These are phyloP conservation scores for Ogataea chonburiensis DNA, from an alignment of 805 yeast genomes.

Conservation along the genomic window DNA sequence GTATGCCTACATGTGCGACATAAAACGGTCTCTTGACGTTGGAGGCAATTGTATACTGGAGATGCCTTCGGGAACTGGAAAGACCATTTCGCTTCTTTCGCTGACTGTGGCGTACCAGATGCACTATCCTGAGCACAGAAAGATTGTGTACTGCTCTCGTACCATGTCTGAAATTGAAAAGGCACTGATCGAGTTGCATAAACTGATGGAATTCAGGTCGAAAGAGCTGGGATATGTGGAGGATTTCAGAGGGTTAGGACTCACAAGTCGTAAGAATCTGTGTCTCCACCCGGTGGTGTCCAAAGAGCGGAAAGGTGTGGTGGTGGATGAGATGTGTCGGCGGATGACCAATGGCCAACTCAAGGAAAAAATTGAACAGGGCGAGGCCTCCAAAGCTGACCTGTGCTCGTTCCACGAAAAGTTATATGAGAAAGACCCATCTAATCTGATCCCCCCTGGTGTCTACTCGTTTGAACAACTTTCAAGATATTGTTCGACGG, in stretches of 20 bases:
- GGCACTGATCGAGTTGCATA: conserved; percentile 87
- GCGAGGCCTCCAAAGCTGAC: conserved; percentile 53
- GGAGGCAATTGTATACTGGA: conserved; percentile 96
- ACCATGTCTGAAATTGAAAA: conserved; percentile 99
- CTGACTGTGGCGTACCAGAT: conserved; percentile 93
- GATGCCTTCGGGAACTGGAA: conserved; percentile 99
- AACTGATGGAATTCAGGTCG: conserved; percentile 82
- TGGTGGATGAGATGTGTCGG: conserved; percentile 96
- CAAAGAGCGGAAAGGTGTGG: conserved; percentile 83
- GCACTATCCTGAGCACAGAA: conserved; percentile 89
- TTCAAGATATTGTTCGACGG: conserved; percentile 69
- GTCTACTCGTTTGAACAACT: conserved; percentile 91
- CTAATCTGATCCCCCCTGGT: conserved; percentile 85
- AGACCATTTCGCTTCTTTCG: conserved; percentile 88
- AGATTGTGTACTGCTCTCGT: conserved; percentile 96
- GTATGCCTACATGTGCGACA: conserved; percentile 95
- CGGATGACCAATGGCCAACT: conserved; percentile 90
- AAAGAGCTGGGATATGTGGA: conserved; percentile 82
- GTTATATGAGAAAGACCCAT: conserved; percentile 81
- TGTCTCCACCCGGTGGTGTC: conserved; percentile 88
- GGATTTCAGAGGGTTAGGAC: conserved; percentile 90
- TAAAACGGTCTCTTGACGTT: conserved; percentile 88
- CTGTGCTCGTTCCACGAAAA: conserved; percentile 92
- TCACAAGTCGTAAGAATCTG: conserved; percentile 90
- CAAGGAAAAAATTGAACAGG: conserved; percentile 60